Base-by-base conservation (phyloP, 306 rosid species). In the Sphenostylis stenocarpa region DNA sequence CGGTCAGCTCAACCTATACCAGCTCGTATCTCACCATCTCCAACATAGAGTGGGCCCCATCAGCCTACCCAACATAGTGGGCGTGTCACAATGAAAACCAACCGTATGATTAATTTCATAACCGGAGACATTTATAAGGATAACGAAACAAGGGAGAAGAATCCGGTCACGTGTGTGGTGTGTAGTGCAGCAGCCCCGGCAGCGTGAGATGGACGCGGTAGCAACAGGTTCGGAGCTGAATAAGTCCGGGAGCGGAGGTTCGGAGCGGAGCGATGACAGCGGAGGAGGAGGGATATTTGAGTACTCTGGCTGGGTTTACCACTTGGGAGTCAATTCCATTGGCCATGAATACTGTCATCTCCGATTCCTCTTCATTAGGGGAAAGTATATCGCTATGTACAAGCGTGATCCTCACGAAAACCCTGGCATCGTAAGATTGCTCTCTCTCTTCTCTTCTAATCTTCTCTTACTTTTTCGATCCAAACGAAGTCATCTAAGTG, bases 251-350 rank as follows among this genome's bases (percentile, higher is more conserved):
- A 82, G 82, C 64, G 77, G 75, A 76, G 63, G 71, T 23, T 82
- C 82, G 75, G 85, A 82, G 28, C 75, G 79, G 5, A 60, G 53
- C 39, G 91, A 82, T 1, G 94, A 88, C 29, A 79, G 77, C 70
- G 47, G 47, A 41, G 77, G 82, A 1, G 53, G 82, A 78, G 82
- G 86, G 20, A 53, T 62, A 56, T 94, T 79, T 62, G 94, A 86
- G 82, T 91, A 61, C 78, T 91, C 72, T 63, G 98, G 98, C 4
- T 94, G 97, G 96, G 92, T 94, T 4, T 94, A 91, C 67, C 98
- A 94, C 58, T 45, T 94, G 23, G 98, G 97, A 47, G 82, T 87
- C 2, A 94, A 94, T 77, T 86, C 96, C 26, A 81, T 94, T 21
- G 97, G 97, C 1, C 96, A 57, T 12, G 95, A 94, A 75, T 94